A percentile compares a stretch with the other conserved stretches of the same genome.
phyloP scores from a whole-genome alignment of 331 rosid genomes.

The Ulmus americana region DNA sequence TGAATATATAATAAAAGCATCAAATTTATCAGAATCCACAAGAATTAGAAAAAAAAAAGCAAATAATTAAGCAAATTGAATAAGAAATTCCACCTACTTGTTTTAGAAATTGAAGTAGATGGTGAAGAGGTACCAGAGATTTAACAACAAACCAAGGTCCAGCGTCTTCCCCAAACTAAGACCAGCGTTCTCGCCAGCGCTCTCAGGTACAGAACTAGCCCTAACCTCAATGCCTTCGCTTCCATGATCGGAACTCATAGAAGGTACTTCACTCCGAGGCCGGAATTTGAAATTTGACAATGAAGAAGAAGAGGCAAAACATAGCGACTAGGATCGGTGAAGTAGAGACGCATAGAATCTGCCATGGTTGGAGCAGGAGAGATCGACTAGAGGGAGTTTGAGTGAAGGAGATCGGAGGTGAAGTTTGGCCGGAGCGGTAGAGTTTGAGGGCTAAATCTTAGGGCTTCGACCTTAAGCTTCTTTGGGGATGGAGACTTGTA shows the following conservation, averaged over 20 bases:
- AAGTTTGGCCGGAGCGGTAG: constrained; percentile 5
- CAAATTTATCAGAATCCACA: background rate
- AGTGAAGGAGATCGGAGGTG: background rate
- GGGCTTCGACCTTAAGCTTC: too few relatives aligned
- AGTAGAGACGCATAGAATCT: constrained; percentile 32
- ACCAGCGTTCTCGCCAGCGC: constrained; percentile 26
- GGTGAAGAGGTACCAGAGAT: constrained; percentile 73
- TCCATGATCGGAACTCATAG: constrained; percentile 26
- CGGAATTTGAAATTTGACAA: constrained; percentile 34
- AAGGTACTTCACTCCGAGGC: constrained; percentile 39
- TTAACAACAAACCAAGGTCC: constrained; percentile 61
- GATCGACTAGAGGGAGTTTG: constrained; percentile 9
- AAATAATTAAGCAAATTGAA: too few relatives aligned
- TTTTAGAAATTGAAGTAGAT: constrained; percentile 85
- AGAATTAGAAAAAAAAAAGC: background rate
- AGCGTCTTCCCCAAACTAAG: constrained; percentile 37
- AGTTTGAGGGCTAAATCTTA: background rate
- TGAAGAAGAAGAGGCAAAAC: constrained; percentile 34
- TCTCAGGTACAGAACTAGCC: constrained; percentile 59
- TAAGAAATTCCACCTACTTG: constrained; percentile 53
- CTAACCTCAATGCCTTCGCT: constrained; percentile 32
- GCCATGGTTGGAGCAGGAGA: constrained; percentile 20
- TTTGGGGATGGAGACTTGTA: too few relatives aligned
- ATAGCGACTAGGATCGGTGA: constrained; percentile 62
- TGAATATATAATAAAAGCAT: background rate